phyloP scores from a whole-genome alignment of 1,139 yeast genomes.

The Yamadazyma mexicana region DNA sequence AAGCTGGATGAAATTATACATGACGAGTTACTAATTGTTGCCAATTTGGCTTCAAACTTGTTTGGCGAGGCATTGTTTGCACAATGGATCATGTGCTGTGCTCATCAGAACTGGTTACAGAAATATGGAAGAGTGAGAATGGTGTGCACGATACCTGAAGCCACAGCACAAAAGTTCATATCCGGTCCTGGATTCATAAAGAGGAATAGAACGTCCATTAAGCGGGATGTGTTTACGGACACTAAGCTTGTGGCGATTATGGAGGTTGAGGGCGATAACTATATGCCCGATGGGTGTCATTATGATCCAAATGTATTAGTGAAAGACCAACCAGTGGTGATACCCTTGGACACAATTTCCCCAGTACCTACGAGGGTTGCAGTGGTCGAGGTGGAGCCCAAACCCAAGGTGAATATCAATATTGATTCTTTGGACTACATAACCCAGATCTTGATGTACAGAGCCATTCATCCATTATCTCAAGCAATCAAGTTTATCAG shows the following conservation, averaged over 20 bases:
- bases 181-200: conserved; percentile 46
- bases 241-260: conserved; percentile 51
- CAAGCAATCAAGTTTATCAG: conserved; percentile 61
- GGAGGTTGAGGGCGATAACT: conserved; percentile 20
- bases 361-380: conserved; percentile 32
- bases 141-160: conserved; percentile 61
- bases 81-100: conserved; percentile 74
- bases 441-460: conserved; percentile 61
- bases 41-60: conserved; percentile 51
- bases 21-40: conserved; percentile 62
- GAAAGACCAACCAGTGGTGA: conserved; percentile 38
- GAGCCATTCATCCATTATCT: conserved; percentile 35
- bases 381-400: conserved; percentile 64
- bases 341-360: conserved; percentile 23
- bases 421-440: conserved; percentile 67
- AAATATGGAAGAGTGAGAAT: conserved; percentile 71
- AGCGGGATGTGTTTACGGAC: conserved; percentile 60
- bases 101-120: conserved; percentile 73
- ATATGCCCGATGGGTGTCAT: conserved; percentile 27
- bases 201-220: conserved; percentile 60
- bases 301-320: conserved; percentile 40
- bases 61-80: conserved; percentile 69
- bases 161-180: conserved; percentile 61
- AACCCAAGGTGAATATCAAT: conserved; percentile 31
- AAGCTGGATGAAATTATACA: conserved; percentile 52